Percentiles rank a stretch among this genome's conserved stretches.
These are phyloP conservation scores for Rhizophagus prolifer DNA, from an alignment of 192 early-diverging fungal genomes.

Conservation along the genomic window DNA sequence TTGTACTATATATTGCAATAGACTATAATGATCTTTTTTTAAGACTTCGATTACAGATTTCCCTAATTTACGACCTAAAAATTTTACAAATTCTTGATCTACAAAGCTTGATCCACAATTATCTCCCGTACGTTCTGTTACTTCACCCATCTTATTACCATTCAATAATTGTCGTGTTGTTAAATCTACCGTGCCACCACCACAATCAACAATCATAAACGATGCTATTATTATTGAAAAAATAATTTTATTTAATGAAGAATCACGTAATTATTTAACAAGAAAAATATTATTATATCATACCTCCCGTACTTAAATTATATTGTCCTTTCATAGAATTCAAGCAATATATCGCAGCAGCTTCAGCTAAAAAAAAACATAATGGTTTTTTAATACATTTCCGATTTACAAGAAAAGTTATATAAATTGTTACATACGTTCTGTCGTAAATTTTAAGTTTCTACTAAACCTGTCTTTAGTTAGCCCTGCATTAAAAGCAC, in stretches of 20 bases:
- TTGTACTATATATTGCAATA: conserved; percentile 16
- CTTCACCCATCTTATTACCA: background rate
- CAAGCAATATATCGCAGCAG: conserved; percentile 3
- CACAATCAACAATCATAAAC: conserved; percentile 60
- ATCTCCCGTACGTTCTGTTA: background rate
- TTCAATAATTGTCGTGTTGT: conserved; percentile 29
- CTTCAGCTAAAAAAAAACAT: conserved; percentile 8
- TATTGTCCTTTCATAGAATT: background rate
- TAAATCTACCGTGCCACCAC: conserved; percentile 58
- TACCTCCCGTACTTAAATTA: conserved; percentile 12
- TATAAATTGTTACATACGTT: no score
- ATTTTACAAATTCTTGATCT: conserved; percentile 19
- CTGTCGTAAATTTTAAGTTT: background rate
- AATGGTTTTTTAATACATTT: no score
- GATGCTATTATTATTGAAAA: conserved; percentile 22
- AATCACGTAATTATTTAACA: background rate
- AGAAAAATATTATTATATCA: background rate
- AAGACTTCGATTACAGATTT: background rate
- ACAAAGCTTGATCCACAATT: conserved; percentile 3
- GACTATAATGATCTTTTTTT: conserved; percentile 1
- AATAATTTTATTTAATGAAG: background rate
- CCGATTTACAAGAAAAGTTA: no score
- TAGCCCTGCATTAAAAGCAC: background rate
- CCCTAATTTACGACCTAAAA: background rate
- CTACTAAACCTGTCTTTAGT: background rate